Evolutionary conservation across 2,329 filamentous ascomycete genomes (phyloP).

Genomic region (Xylaria sp.): DNA sequence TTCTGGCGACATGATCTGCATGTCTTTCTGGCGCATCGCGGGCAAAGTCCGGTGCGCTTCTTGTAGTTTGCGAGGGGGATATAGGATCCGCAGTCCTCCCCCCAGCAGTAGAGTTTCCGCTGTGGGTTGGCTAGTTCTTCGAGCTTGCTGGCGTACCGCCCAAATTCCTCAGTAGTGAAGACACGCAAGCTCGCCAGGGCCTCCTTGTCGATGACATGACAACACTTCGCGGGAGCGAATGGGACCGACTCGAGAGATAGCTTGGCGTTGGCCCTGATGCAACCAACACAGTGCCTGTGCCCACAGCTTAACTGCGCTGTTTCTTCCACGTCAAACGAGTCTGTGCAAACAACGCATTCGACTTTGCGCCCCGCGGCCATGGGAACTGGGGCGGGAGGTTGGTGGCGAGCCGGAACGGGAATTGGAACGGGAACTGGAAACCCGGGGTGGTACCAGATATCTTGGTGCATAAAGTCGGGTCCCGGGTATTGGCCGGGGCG

Average conservation of each 20-base stretch:
- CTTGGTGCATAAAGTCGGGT: too few relatives aligned
- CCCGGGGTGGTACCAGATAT: too few relatives aligned
- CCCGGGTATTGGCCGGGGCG: too few relatives aligned
- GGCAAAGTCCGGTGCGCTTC: constrained; percentile 16
- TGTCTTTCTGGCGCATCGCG: constrained; percentile 17
- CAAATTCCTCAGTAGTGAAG: constrained; percentile 9
- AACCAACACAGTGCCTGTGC: constrained; percentile 17
- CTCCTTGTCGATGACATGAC: constrained; percentile 9
- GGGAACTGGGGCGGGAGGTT: too few relatives aligned
- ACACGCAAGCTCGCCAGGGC: not conserved
- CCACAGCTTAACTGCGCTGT: not conserved
- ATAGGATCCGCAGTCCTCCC: constrained; percentile 13
- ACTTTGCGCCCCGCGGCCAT: too few relatives aligned
- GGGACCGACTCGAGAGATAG: constrained; percentile 11
- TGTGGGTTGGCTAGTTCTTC: constrained; percentile 20
- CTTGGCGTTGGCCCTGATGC: constrained; percentile 1
- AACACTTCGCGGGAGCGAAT: constrained; percentile 25
- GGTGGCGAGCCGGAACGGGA: too few relatives aligned
- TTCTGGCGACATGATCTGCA: constrained; percentile 23
- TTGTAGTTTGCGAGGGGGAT: constrained; percentile 12
- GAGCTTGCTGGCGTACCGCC: constrained; percentile 10
- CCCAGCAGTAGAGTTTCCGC: constrained; percentile 21
- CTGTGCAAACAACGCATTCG: constrained; percentile 14
- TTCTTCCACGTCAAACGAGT: not conserved
- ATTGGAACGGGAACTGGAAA: too few relatives aligned